Evolutionary conservation across 2,329 filamentous ascomycete species (phyloP), one percentile per base, ranked within the genome.

Genomic region (Fusarium annulatum): DNA sequence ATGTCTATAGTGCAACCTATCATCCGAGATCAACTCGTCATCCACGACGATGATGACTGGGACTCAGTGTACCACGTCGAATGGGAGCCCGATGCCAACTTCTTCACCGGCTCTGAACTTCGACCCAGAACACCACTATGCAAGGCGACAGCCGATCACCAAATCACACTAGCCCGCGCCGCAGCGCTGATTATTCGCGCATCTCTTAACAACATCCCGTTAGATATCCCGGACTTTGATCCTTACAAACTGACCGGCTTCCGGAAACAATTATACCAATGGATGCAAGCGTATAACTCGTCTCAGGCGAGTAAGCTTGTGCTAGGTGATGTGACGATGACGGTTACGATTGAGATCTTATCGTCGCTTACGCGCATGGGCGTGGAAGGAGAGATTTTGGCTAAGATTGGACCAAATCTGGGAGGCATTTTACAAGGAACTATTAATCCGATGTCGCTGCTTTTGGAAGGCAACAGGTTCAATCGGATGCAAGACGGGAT

Each of bases 121-220:
- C 42, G 48, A 5, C 61, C 66, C 0, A 45, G 28, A 21, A 61
- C 60, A 1, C 66, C 66, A 4, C 7, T 55, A 2, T 45, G 19
- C 2, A 70, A 70, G 39, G 66, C 67, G 4, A 46, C 42, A 26
- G 33, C 67, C 5, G 67, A 70, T 9, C 38, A 45, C 5, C 66
- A 70, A 19, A 55, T 70, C 3, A 66, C 49, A 1, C 39, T 70
- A 2, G 66, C 67, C 9, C 67, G 67, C 16, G 67, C 67, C 4
- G 67, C 67, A 23, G 66, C 67, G 8, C 53, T 70, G 2, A 70
- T 70, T 16, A 70, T 70, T n/a, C 66, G 67, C 33, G 14, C 61
- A 49, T 55, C 66, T 2, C 42, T 70, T 1, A 70, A 56, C 42
- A 70, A 70, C 6, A 70, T 70, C 26, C 61, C 60, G 19, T 3